Base-by-base conservation (phyloP, 805 yeast species). In the Wickerhamiella shivajii region DNA sequence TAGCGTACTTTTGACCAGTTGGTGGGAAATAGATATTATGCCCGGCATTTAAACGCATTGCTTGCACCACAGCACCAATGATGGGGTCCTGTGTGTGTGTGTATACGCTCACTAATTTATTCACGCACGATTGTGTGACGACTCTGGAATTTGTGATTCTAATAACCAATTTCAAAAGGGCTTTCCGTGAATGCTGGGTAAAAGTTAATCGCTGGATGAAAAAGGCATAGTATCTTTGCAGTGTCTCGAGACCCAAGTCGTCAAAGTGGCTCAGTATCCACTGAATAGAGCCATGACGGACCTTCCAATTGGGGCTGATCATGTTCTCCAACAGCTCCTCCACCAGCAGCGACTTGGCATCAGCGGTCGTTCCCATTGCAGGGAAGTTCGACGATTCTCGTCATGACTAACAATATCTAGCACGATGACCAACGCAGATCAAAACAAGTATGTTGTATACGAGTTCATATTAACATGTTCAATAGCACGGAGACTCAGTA, bases 21-120 rank as follows among this genome's bases (percentile, higher is more conserved):
- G 28, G 25, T 9, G 40, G 37, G 12, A 37, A 20, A 19, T 37
- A 37, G 7, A 33, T 25, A 8, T 29, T 17, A 1, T 18, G 16
- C 3, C 19, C 14, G 1, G 37, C 33, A 17, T 18, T 12, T 2
- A 4, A 9, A 6, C 34, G 33, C 34, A 33, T 20, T 3, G n/a
- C 11, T 5, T 16, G 22, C n/a, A 37, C 25, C 14, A 37, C 19
- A 8, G 12, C 13, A 9, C 15, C 29, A 2, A 37, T 14, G 11
- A 15, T 18, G 3, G 31, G 18, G 14, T 13, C 17, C 18, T 25
- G 20, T 5, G 21, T 27, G 7, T 16, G 27, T 6, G 3, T 18
- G 16, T 26, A 33, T 12, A 33, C 6, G 12, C 25, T 20, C 11
- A 22, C 15, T 12, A 33, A 18, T 6, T 13, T 7, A 11, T 29